phyloP scores from a whole-genome alignment of 768 basidiomycete species.

The Hirschioporus abietinus region DNA sequence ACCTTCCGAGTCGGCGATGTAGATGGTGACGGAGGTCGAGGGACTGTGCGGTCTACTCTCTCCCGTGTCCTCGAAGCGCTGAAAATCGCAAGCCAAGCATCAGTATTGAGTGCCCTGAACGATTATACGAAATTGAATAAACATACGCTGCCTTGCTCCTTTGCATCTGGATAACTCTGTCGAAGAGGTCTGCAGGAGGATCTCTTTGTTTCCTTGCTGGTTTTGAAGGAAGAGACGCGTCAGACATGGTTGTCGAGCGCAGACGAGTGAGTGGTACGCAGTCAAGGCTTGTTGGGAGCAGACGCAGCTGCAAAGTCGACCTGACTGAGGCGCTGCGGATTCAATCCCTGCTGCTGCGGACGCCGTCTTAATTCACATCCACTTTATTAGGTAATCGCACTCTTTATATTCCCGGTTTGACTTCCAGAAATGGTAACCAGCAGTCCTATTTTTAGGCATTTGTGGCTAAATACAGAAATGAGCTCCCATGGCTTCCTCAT shows the following conservation, averaged over 20 bases:
- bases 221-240: not conserved
- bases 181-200: slow-evolving; percentile 1
- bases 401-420: not conserved
- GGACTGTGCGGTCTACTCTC: not conserved
- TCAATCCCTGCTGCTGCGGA: slow-evolving; percentile 1
- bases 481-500: too few relatives aligned
- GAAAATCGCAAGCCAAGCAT: not conserved
- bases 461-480: not conserved
- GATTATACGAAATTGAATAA: not conserved
- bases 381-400: not conserved
- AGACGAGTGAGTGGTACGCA: not conserved
- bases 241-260: not conserved
- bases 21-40: not conserved
- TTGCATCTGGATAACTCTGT: slow-evolving; percentile 2
- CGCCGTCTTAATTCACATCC: not conserved
- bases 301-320: not conserved
- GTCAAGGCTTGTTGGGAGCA: not conserved
- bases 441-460: not conserved
- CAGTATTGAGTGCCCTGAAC: not conserved
- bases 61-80: not conserved
- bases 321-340: not conserved
- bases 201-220: not conserved
- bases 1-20: not conserved
- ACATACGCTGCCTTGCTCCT: slow-evolving; percentile 2
- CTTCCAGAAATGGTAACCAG: not conserved